Conservation (phyloP, 805 yeast species). For the Yamadazyma philogaea region DNA sequence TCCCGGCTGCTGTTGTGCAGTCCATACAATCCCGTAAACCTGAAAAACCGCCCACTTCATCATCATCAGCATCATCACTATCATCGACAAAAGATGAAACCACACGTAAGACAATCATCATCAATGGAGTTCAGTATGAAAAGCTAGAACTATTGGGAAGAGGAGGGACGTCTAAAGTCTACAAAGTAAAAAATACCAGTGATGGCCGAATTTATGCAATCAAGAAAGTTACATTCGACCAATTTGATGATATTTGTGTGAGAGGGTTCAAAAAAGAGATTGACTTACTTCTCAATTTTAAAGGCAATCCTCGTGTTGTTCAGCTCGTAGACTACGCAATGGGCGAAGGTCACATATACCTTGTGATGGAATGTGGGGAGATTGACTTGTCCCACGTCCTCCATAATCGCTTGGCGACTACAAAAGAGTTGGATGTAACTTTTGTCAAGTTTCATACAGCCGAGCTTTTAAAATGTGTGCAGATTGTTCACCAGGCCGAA, state of each 20-base stretch:
- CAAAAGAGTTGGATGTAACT: constrained; percentile 53
- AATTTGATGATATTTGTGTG: constrained; percentile 71
- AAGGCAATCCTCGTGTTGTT: constrained; percentile 68
- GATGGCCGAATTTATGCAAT: constrained; percentile 68
- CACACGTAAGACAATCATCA: constrained; percentile 27
- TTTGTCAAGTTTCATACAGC: constrained; percentile 77
- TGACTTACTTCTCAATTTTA: constrained; percentile 60
- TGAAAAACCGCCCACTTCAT: background rate
- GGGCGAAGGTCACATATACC: constrained; percentile 55
- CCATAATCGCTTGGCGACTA: constrained; percentile 44
- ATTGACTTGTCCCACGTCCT: constrained; percentile 83
- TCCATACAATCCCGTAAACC: constrained; percentile 14
- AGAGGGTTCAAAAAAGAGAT: constrained; percentile 89
- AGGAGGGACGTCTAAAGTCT: constrained; percentile 92
- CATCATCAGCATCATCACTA: background rate
- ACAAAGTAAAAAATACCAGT: constrained; percentile 58
- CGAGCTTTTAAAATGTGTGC: constrained; percentile 77
- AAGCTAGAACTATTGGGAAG: constrained; percentile 76
- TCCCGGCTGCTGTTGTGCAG: constrained; percentile 15
- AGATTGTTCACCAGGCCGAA: constrained; percentile 82
- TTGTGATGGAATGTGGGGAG: constrained; percentile 96
- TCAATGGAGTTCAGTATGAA: constrained; percentile 65
- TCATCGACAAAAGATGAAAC: constrained; percentile 4
- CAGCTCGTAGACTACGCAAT: constrained; percentile 72
- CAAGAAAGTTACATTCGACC: constrained; percentile 77